phyloP scores from a whole-genome alignment of 768 basidiomycete species.

The Postia placenta region DNA sequence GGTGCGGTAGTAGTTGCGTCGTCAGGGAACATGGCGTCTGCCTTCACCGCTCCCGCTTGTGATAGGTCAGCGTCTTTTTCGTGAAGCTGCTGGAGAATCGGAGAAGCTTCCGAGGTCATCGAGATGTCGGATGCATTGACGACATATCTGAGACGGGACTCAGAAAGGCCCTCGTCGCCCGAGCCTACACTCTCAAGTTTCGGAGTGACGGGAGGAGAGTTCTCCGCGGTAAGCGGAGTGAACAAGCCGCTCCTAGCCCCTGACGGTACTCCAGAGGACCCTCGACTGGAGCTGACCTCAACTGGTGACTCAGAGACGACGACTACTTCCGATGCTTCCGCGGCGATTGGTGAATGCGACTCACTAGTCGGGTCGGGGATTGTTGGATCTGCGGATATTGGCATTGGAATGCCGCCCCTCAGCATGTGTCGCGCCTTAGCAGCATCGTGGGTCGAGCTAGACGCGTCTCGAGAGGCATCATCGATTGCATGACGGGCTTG shows the following conservation, averaged over 20 bases:
- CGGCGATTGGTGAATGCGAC: constrained; percentile 10
- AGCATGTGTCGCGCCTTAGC: neutral
- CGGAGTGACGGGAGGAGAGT: constrained; percentile 29
- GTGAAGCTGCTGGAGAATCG: neutral
- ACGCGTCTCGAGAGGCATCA: neutral
- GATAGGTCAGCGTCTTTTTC: too few species aligned
- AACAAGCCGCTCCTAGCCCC: constrained; percentile 26
- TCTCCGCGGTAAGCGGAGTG: constrained; percentile 32
- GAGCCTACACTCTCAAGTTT: constrained; percentile 6
- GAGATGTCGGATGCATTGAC: neutral
- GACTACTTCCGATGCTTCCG: neutral
- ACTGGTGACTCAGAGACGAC: neutral
- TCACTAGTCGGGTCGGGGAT: constrained; percentile 32
- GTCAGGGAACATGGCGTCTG: neutral
- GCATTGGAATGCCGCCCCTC: constrained; percentile 27
- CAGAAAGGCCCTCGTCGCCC: constrained; percentile 2
- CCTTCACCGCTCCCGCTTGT: neutral
- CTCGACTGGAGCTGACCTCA: neutral
- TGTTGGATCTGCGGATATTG: constrained; percentile 34
- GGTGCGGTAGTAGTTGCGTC: neutral
- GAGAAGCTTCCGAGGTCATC: neutral
- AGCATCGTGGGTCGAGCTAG: neutral
- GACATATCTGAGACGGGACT: neutral
- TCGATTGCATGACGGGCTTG: too few species aligned
- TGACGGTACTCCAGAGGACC: neutral